Conservation (phyloP, 2,329 filamentous ascomycete genomes). For the Colletotrichum higginsianum region DNA sequence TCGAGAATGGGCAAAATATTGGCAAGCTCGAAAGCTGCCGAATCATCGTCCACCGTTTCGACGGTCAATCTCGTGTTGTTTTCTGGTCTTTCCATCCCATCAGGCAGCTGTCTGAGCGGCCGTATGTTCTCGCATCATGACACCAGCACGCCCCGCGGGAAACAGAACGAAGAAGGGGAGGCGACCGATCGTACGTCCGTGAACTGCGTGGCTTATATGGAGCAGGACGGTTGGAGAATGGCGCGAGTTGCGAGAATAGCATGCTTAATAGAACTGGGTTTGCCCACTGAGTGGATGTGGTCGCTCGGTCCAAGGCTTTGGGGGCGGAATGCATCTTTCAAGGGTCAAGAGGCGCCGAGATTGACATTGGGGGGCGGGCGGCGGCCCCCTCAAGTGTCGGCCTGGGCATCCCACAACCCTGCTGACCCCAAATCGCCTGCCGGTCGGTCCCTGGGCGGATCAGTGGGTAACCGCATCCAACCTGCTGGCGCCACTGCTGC, state of each 20-base stretch:
- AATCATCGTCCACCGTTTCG: slow-evolving; percentile 26
- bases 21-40: neutral
- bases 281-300: neutral
- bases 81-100: slow-evolving; percentile 7
- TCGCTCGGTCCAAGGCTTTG: slow-evolving; percentile 1
- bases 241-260: no score
- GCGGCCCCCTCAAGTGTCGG: slow-evolving; percentile 9
- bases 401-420: neutral
- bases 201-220: slow-evolving; percentile 13
- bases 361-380: slow-evolving; percentile 10
- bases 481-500: neutral
- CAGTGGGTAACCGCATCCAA: slow-evolving; percentile 27
- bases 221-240: slow-evolving; percentile 25
- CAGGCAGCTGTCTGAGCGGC: slow-evolving; percentile 23
- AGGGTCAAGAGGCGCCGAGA: slow-evolving; percentile 29
- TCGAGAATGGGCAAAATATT: slow-evolving; percentile 21
- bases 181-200: slow-evolving; percentile 22
- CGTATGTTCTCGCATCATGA: slow-evolving; percentile 16
- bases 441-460: slow-evolving; percentile 31
- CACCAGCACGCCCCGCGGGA: slow-evolving; percentile 22
- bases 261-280: no score
- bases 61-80: neutral
- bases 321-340: slow-evolving; percentile 16
- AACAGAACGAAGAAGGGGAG: slow-evolving; percentile 28
- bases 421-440: slow-evolving; percentile 11